Conservation (phyloP, 1,284 basidiomycete species). For the Sutorius eximius region DNA sequence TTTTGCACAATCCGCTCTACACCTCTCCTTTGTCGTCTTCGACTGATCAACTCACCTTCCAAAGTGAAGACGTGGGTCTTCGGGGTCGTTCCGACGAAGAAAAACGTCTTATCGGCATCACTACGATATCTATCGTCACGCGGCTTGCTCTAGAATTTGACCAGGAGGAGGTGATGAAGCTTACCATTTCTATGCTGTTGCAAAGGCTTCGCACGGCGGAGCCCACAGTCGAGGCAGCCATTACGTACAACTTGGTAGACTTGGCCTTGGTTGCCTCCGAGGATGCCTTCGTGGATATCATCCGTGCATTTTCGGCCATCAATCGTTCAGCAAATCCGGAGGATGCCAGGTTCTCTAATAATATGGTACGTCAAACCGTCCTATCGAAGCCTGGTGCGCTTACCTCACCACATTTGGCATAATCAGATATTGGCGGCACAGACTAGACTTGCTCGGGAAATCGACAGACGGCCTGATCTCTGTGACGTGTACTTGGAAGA, state of each 20-base stretch:
- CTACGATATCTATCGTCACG: constrained; percentile 88
- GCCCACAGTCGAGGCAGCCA: constrained; percentile 84
- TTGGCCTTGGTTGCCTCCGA: constrained; percentile 81
- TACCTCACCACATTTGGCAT: neutral
- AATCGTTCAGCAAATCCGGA: constrained; percentile 83
- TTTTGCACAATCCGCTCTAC: constrained; percentile 45
- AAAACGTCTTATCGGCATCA: constrained; percentile 81
- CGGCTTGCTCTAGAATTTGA: constrained; percentile 81
- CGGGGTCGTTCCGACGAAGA: constrained; percentile 79
- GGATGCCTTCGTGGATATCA: constrained; percentile 81
- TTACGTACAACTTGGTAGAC: constrained; percentile 89
- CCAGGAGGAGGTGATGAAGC: constrained; percentile 79
- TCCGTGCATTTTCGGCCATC: constrained; percentile 83
- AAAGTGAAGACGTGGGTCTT: constrained; percentile 49
- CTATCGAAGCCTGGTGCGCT: neutral
- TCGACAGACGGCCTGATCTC: constrained; percentile 70
- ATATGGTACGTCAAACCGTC: constrained; percentile 55
- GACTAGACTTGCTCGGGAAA: constrained; percentile 80
- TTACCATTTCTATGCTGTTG: constrained; percentile 90
- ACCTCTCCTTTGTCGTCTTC: constrained; percentile 46
- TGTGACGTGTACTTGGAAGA: constrained; percentile 84
- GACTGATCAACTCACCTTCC: constrained; percentile 27
- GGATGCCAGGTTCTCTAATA: constrained; percentile 82
- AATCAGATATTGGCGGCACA: constrained; percentile 80
- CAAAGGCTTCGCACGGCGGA: constrained; percentile 86